These are phyloP conservation scores for Phytophthora pistaciae DNA, from an alignment of 352 stramenopile genomes.

Conservation along the genomic window DNA sequence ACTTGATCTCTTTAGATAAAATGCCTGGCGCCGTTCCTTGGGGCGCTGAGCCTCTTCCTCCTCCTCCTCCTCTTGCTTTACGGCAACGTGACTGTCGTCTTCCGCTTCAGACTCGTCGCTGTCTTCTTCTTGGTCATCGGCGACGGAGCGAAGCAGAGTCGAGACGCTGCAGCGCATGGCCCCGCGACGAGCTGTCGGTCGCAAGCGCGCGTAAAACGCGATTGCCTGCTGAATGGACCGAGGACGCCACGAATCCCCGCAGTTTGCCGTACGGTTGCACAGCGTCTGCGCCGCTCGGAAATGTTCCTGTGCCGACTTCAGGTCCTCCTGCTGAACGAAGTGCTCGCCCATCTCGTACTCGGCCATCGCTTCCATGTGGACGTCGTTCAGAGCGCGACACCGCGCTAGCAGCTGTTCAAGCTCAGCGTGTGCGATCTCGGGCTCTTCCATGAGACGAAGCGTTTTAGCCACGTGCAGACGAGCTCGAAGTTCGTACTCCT, in stretches of 20 bases:
- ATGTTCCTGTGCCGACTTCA: slow-evolving; percentile 45
- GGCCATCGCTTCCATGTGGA: slow-evolving; percentile 54
- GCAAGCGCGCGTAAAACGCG: slow-evolving; percentile 58
- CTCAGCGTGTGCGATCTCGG: slow-evolving; percentile 47
- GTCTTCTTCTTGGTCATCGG: slow-evolving; percentile 15
- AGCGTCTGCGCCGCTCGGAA: slow-evolving; percentile 51
- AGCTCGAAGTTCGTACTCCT: slow-evolving; percentile 51
- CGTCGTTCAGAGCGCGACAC: slow-evolving; percentile 46
- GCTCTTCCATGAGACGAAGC: slow-evolving; percentile 46
- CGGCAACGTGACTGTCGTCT: slow-evolving; percentile 1
- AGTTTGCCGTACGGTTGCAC: slow-evolving; percentile 59
- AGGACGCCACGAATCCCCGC: slow-evolving; percentile 39
- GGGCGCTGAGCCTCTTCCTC: slow-evolving; percentile 6
- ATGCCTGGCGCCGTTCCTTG: slow-evolving; percentile 27
- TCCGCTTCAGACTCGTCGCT: slow-evolving; percentile 8
- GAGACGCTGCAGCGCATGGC: slow-evolving; percentile 42
- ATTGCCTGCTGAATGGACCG: slow-evolving; percentile 63
- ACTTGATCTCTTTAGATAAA: slow-evolving; percentile 28
- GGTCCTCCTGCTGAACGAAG: slow-evolving; percentile 45
- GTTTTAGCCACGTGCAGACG: slow-evolving; percentile 51
- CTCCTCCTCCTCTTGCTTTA: slow-evolving; percentile 18
- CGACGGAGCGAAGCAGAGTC: slow-evolving; percentile 6
- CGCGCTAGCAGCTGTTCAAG: slow-evolving; percentile 50
- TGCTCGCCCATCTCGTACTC: slow-evolving; percentile 63
- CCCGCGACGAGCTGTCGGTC: slow-evolving; percentile 34